These are phyloP conservation scores for Diaporthe sp. DNA, from an alignment of 2,329 filamentous ascomycete genomes.

Conservation along the genomic window DNA sequence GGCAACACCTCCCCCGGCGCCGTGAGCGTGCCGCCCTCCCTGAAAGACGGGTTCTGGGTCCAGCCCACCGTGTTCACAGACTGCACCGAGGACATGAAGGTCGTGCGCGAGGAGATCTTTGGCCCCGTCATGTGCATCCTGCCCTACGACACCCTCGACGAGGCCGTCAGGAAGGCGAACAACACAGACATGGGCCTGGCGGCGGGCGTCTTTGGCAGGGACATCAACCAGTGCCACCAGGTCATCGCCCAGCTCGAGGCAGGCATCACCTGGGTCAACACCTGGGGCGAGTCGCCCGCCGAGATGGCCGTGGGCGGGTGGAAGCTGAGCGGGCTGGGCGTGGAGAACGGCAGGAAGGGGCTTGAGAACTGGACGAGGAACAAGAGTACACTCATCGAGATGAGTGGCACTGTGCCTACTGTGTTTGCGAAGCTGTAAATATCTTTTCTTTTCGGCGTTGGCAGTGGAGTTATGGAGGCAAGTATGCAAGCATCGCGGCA, in stretches of 20 bases:
- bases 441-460: background rate
- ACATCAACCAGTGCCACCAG: conserved; percentile 80
- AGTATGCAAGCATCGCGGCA: no score
- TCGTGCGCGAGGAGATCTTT: conserved; percentile 88
- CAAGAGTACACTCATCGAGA: conserved; percentile 90
- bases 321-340: conserved; percentile 90
- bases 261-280: conserved; percentile 93
- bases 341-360: conserved; percentile 87
- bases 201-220: conserved; percentile 84
- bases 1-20: conserved; percentile 71
- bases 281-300: conserved; percentile 91
- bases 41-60: conserved; percentile 83
- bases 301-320: conserved; percentile 95
- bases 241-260: conserved; percentile 81
- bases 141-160: conserved; percentile 78
- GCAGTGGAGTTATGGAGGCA: background rate
- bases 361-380: conserved; percentile 87
- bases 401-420: conserved; percentile 77
- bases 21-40: conserved; percentile 59
- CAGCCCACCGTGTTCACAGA: conserved; percentile 87
- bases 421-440: conserved; percentile 80
- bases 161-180: conserved; percentile 81
- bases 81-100: conserved; percentile 86
- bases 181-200: conserved; percentile 83
- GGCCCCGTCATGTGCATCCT: conserved; percentile 89